These are phyloP conservation scores for Chiua virens DNA, from an alignment of 768 basidiomycete genomes.

Conservation along the genomic window DNA sequence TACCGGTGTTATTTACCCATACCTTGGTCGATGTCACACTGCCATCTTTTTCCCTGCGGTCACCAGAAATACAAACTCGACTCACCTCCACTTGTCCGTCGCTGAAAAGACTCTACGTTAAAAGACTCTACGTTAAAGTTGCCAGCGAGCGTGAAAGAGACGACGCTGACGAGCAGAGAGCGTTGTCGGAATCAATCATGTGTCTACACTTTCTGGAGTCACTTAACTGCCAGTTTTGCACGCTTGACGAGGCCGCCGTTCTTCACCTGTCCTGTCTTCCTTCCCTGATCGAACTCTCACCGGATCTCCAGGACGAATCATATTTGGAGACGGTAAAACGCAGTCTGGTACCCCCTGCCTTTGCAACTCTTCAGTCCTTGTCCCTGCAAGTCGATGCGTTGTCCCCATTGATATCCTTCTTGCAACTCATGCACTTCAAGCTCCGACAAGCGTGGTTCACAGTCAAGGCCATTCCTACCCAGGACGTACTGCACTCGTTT, in stretches of 20 bases:
- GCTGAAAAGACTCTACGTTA: conserved; percentile 12
- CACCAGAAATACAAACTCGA: conserved; percentile 15
- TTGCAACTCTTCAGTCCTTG: conserved; percentile 11
- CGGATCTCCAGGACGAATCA: conserved; percentile 14
- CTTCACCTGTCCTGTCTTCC: conserved; percentile 24
- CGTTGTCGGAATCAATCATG: conserved; percentile 6
- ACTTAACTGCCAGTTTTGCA: conserved; percentile 10
- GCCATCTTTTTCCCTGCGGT: conserved; percentile 5
- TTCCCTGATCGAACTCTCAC: conserved; percentile 10
- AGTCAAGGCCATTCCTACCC: conserved; percentile 5
- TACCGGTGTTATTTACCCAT: conserved; percentile 23
- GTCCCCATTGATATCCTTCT: conserved; percentile 17
- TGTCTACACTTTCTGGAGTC: conserved; percentile 13
- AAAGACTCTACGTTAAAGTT: neutral
- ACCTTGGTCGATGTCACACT: conserved; percentile 18
- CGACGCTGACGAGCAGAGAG: too few species aligned
- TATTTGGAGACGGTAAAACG: conserved; percentile 15
- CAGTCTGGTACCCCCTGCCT: conserved; percentile 14
- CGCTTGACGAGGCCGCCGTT: conserved; percentile 18
- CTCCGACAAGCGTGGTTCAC: conserved; percentile 16
- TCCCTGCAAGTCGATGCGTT: conserved; percentile 9
- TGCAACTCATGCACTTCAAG: conserved; percentile 17
- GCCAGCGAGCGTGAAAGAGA: conserved; percentile 16
- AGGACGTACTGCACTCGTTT: conserved; percentile 20
- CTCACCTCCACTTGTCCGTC: conserved; percentile 19